phyloP scores from a whole-genome alignment of 768 basidiomycete genomes.

The Asterophora lycoperdoides region DNA sequence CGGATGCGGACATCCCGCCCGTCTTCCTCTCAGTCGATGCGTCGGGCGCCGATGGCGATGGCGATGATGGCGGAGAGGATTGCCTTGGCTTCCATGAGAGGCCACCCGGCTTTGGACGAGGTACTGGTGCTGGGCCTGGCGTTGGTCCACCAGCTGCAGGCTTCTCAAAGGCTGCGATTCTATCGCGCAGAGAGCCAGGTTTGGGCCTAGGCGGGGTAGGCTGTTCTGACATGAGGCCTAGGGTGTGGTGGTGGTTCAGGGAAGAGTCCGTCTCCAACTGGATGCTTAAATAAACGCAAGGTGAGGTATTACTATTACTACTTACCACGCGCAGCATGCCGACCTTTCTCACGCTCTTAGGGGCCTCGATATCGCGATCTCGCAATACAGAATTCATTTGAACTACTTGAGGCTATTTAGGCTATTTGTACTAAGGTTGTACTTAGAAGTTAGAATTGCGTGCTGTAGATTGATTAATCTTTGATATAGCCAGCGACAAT shows the following conservation, averaged over 20 bases:
- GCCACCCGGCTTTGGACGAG: slow-evolving; percentile 64
- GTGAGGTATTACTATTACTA: background rate
- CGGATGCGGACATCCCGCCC: slow-evolving; percentile 71
- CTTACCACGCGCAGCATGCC: background rate
- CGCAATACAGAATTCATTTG: too few relatives aligned
- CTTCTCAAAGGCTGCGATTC: slow-evolving; percentile 87
- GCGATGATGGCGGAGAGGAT: slow-evolving; percentile 46
- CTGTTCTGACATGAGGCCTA: slow-evolving; percentile 52
- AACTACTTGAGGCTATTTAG: too few relatives aligned
- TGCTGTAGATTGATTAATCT: background rate
- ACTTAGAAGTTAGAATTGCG: too few relatives aligned
- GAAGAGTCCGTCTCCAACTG: slow-evolving; percentile 3
- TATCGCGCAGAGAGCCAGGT: slow-evolving; percentile 76
- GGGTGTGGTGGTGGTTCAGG: slow-evolving; percentile 16
- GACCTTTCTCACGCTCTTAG: slow-evolving; percentile 9
- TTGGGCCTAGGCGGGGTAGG: slow-evolving; percentile 58
- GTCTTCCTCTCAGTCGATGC: slow-evolving; percentile 24
- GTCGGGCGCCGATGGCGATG: slow-evolving; percentile 24
- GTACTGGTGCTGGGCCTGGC: slow-evolving; percentile 37
- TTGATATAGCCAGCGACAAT: too few relatives aligned
- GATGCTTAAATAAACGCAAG: background rate
- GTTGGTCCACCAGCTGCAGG: slow-evolving; percentile 35
- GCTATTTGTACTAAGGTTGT: too few relatives aligned
- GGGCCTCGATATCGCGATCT: background rate
- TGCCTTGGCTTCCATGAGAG: slow-evolving; percentile 71